Conservation (phyloP, 2,329 filamentous ascomycete genomes). For the Colletotrichum zoysiae region DNA sequence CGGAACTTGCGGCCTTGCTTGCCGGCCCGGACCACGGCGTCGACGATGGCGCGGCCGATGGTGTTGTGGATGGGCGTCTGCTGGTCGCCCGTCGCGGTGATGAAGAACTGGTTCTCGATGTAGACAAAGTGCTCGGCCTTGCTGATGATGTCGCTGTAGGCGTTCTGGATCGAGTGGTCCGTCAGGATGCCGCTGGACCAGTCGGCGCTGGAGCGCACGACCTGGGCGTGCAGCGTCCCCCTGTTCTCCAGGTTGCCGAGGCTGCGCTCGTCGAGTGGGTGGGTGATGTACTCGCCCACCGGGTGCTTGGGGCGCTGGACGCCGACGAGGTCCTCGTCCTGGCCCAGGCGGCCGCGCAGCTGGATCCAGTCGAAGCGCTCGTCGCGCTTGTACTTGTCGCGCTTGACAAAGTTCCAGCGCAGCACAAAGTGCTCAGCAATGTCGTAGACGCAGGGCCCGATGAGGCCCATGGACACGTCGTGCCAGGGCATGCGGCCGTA, state of each 20-base stretch:
- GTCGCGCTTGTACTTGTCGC: slow-evolving; percentile 97
- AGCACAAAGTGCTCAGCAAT: slow-evolving; percentile 96
- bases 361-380: slow-evolving; percentile 86
- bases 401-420: slow-evolving; percentile 96
- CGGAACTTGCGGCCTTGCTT: slow-evolving; percentile 90
- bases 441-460: slow-evolving; percentile 90
- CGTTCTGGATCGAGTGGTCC: slow-evolving; percentile 89
- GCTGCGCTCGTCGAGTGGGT: slow-evolving; percentile 79
- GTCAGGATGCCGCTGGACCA: slow-evolving; percentile 93
- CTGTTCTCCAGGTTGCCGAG: slow-evolving; percentile 73
- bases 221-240: slow-evolving; percentile 83
- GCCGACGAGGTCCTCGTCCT: slow-evolving; percentile 86
- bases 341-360: slow-evolving; percentile 79
- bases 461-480: slow-evolving; percentile 91
- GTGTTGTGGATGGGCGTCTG: slow-evolving; percentile 89
- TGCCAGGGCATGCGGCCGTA: slow-evolving; percentile 99
- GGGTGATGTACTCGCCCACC: slow-evolving; percentile 86
- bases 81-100: slow-evolving; percentile 90
- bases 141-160: slow-evolving; percentile 85
- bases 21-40: slow-evolving; percentile 84
- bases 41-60: slow-evolving; percentile 89
- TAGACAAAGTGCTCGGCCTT: slow-evolving; percentile 94
- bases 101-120: slow-evolving; percentile 99
- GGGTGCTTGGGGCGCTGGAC: slow-evolving; percentile 92
- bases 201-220: slow-evolving; percentile 91